A percentile compares a stretch with the other conserved stretches of the same genome.
Evolutionary conservation across 805 yeast genomes (phyloP).

Genomic region (Cyberlindnera maritima): DNA sequence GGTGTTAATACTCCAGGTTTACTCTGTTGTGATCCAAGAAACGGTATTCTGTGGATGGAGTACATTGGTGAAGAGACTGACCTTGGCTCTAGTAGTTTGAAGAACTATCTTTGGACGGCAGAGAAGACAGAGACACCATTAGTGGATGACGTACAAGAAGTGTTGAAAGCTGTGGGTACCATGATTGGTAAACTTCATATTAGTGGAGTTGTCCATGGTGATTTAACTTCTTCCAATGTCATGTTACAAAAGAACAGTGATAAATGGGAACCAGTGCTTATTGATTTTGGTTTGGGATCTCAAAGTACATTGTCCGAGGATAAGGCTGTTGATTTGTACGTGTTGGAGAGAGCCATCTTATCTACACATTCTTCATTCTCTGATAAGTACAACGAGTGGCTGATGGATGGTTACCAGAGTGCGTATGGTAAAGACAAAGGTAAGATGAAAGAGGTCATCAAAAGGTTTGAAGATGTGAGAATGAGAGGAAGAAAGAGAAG

Average conservation of each 20-base stretch:
- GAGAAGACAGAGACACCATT: conserved; percentile 46
- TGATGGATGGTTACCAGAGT: conserved; percentile 64
- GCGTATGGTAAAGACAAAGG: conserved; percentile 38
- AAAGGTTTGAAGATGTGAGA: conserved; percentile 78
- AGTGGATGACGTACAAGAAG: conserved; percentile 37
- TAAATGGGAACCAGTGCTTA: conserved; percentile 53
- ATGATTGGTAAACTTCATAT: conserved; percentile 70
- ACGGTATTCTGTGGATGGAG: conserved; percentile 91
- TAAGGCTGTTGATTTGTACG: conserved; percentile 96
- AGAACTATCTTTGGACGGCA: conserved; percentile 69
- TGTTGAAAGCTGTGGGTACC: conserved; percentile 57
- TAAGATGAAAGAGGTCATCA: conserved; percentile 49
- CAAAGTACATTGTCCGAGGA: conserved; percentile 78
- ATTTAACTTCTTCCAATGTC: conserved; percentile 86
- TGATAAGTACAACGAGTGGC: conserved; percentile 60
- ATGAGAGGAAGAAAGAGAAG: conserved; percentile 93
- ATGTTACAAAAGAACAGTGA: conserved; percentile 37
- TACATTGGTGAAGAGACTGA: conserved; percentile 53
- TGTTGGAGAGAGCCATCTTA: conserved; percentile 83
- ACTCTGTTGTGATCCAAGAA: conserved; percentile 68
- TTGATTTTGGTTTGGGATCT: conserved; percentile 90
- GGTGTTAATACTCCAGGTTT: conserved; percentile 71
- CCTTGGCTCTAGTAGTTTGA: conserved; percentile 60
- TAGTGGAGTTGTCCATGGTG: conserved; percentile 87
- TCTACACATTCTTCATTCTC: conserved; percentile 87